Evolutionary conservation across 306 rosid genomes (phyloP).

Genomic region (Medicago truncatula): MtrunA17r5.0-ANR NC_053044.1:26768501-26769000

Average conservation of each 20-base stretch:
- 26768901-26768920: neutral
- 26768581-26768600: neutral
- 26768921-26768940: neutral
- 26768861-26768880: neutral
- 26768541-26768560: neutral
- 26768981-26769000: no score
- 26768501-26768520: neutral
- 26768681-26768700: neutral
- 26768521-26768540: slow-evolving; percentile 13
- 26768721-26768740: neutral
- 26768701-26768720: slow-evolving; percentile 20
- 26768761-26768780: no score
- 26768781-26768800: slow-evolving; percentile 26
- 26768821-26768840: neutral
- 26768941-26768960: neutral
- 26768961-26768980: no score
- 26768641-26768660: neutral
- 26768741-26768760: neutral
- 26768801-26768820: neutral
- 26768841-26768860: neutral
- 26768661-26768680: neutral
- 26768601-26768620: neutral
- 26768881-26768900: neutral
- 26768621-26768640: no score
- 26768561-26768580: neutral